Evolutionary conservation across 179 eudicot species (phyloP), one percentile per base, ranked within the genome.

Genomic region (Vitellaria paradoxa): DNA sequence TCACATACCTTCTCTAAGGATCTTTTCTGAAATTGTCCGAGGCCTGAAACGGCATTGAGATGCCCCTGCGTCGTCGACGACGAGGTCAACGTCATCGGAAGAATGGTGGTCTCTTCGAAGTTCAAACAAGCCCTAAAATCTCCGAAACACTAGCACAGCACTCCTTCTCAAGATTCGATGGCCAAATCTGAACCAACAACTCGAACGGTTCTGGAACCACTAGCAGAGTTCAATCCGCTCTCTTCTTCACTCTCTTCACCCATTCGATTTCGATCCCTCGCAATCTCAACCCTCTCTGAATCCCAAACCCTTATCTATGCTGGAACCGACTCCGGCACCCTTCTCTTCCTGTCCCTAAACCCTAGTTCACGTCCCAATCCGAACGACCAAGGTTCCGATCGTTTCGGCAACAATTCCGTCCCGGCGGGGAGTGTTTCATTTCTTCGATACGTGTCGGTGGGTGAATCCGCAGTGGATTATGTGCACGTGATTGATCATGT

Each of bases 281-380:
- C 96, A 4, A 73, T 91, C 74, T 76, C 91, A 65, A 45, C 85
- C 5, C 53, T 78, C 46, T 72, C 91, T 77, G 84, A 85, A 69
- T 79, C 91, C 23, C 81, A 85, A 79, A 75, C 89, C 81, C 78
- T 82, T 68, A 83, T 93, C 70, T 90, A 85, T 81, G 85, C 76
- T 40, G 99, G 97, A 57, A 89, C 93, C 14, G 49, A 76, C 70
- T 85, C 92, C 55, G 98, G 99, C 30, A 64, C 83, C 47, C 86
- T 93, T 20, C 69, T 86, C 71, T 55, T 90, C 71, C 85, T 93
- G 66, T 79, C 95, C 77, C 81, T 87, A 46, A 76, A 77, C 78
- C 80, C 85, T 50, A 80, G 45, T 79, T 59, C n/a, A 77, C 70
- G n/a, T 61, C 76, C 37, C 70, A 24, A 6, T 75, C 57, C 65